phyloP scores from a whole-genome alignment of 2,329 filamentous ascomycete genomes.

The Podosphaera leucotricha region DNA sequence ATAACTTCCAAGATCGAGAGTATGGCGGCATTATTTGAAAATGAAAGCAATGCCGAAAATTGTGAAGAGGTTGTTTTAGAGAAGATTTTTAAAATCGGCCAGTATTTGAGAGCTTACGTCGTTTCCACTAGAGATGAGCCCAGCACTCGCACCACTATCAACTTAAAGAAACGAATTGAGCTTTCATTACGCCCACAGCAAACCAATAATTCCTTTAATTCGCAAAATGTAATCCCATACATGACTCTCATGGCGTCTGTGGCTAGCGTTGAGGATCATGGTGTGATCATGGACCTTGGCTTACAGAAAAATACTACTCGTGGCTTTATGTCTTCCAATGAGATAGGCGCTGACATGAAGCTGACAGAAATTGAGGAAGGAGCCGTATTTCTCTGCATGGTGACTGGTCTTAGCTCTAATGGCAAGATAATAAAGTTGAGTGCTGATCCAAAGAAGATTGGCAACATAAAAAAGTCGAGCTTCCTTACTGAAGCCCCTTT shows the following conservation, averaged over 20 bases:
- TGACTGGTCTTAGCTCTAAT: constrained; percentile 49
- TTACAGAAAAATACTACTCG: constrained; percentile 42
- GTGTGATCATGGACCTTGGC: constrained; percentile 78
- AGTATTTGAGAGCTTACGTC: constrained; percentile 72
- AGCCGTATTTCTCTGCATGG: constrained; percentile 61
- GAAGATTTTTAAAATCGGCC: constrained; percentile 55
- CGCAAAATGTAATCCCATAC: constrained; percentile 51
- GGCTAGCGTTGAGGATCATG: constrained; percentile 83
- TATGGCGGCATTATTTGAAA: constrained; percentile 33
- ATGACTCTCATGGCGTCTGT: constrained; percentile 71
- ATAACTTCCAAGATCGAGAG: constrained; percentile 56
- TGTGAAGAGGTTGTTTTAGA: constrained; percentile 44
- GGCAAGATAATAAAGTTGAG: constrained; percentile 76
- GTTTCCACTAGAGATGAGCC: constrained; percentile 49
- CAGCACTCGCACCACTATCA: constrained; percentile 19
- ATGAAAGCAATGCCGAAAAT: constrained; percentile 29
- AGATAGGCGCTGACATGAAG: constrained; percentile 43
- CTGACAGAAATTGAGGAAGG: constrained; percentile 56
- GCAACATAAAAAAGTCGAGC: constrained; percentile 38
- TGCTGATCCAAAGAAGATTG: constrained; percentile 44
- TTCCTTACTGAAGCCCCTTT: constrained; percentile 56
- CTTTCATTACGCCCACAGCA: constrained; percentile 61
- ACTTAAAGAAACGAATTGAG: constrained; percentile 59
- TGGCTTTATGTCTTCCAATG: constrained; percentile 69
- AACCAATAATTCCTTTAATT: constrained; percentile 51